A percentile compares a stretch with the other conserved stretches of the same genome.
Evolutionary conservation across 805 yeast genomes (phyloP).

Genomic region (Pichia exigua): DNA sequence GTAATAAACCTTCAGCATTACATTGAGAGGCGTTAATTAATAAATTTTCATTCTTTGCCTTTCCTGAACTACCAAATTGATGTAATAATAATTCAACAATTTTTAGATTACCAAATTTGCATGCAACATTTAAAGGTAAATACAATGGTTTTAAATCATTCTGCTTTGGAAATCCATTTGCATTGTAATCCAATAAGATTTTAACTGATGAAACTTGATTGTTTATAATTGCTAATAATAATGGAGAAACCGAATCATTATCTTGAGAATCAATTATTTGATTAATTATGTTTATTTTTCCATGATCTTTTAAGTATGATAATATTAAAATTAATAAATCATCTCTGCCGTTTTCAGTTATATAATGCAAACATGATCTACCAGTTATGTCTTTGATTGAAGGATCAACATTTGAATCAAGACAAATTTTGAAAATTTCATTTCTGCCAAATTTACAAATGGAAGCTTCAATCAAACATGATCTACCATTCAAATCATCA

Average conservation of each 20-base stretch:
- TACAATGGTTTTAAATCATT: conserved; percentile 53
- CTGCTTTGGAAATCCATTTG: conserved; percentile 40
- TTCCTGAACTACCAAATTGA: conserved; percentile 21
- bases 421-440: conserved; percentile 21
- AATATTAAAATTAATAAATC: conserved; percentile 34
- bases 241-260: conserved; percentile 73
- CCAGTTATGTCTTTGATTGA: conserved; percentile 57
- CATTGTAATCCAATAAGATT: conserved; percentile 41
- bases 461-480: conserved; percentile 65
- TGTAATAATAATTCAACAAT: conserved; percentile 58
- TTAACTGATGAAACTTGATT: conserved; percentile 50
- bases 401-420: conserved; percentile 20
- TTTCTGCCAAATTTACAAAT: conserved; percentile 21
- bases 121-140: conserved; percentile 77
- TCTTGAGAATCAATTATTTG: conserved; percentile 43
- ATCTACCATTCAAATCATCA: conserved; percentile 69
- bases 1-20: conserved; percentile 83
- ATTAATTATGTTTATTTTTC: conserved; percentile 13
- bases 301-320: conserved; percentile 2
- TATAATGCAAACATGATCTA: conserved; percentile 80
- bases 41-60: conserved; percentile 21
- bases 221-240: conserved; percentile 69
- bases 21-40: conserved; percentile 41
- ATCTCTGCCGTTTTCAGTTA: conserved; percentile 51
- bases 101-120: conserved; percentile 70